These are phyloP conservation scores for Camellia sinensis DNA, from an alignment of 148 eudicot species.

Conservation along the genomic window DNA sequence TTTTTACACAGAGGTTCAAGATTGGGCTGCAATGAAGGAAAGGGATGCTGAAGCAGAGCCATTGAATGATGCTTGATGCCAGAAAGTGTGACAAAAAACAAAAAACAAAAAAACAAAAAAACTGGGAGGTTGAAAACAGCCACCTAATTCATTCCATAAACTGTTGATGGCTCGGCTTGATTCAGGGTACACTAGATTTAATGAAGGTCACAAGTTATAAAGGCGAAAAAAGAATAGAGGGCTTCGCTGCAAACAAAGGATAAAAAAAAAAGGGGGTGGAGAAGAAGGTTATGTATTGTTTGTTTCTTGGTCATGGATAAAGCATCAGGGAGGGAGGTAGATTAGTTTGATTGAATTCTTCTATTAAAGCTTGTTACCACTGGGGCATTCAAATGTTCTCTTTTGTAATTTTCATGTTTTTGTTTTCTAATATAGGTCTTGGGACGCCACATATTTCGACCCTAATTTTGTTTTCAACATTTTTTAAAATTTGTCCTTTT, in stretches of 20 bases:
- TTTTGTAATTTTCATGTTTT: conserved; percentile 6
- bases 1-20: conserved; percentile 25
- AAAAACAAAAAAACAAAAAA: background rate
- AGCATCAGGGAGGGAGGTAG: background rate
- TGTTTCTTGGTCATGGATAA: background rate
- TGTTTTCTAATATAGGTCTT: conserved; percentile 1
- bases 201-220: background rate
- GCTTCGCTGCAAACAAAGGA: background rate
- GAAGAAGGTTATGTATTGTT: background rate
- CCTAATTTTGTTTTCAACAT: conserved; percentile 10
- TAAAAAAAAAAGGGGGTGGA: background rate
- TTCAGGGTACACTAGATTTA: background rate
- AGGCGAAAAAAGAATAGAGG: background rate
- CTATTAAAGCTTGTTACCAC: background rate
- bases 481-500: background rate
- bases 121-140: conserved; percentile 5
- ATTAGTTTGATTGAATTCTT: background rate
- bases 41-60: conserved; percentile 25
- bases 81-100: background rate
- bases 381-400: background rate
- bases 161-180: background rate
- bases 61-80: conserved; percentile 21
- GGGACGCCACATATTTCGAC: background rate
- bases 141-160: conserved; percentile 1
- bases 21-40: conserved; percentile 30